Percentiles rank a stretch among this genome's conserved stretches.
Evolutionary conservation across 2,329 filamentous ascomycete species (phyloP).

Genomic region (Cladosporium sp.): DNA sequence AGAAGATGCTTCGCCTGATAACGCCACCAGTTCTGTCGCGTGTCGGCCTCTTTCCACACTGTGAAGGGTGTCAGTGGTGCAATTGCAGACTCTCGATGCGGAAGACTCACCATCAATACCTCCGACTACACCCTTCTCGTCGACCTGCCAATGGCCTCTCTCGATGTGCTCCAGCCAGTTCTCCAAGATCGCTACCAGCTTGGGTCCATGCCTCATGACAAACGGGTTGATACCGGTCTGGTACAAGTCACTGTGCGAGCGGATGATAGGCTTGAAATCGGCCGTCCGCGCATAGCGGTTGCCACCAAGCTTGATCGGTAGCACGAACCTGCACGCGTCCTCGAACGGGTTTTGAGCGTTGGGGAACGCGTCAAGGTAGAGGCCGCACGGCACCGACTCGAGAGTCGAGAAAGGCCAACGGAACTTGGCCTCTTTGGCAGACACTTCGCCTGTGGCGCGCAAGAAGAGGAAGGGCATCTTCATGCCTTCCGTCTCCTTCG

Average conservation of each 20-base stretch:
- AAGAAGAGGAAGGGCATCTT: constrained; percentile 31
- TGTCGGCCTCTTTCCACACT: constrained; percentile 28
- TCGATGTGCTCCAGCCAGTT: constrained; percentile 29
- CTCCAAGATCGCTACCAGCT: constrained; percentile 27
- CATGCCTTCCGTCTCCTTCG: constrained; percentile 27
- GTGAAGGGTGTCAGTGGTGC: neutral
- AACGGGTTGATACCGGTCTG: constrained; percentile 30
- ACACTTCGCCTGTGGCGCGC: constrained; percentile 25
- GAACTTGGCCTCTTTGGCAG: constrained; percentile 30
- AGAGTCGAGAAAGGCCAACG: constrained; percentile 29
- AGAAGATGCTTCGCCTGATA: constrained; percentile 26
- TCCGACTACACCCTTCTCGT: constrained; percentile 26
- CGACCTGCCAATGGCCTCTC: constrained; percentile 28
- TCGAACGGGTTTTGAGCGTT: constrained; percentile 31
- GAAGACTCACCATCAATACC: constrained; percentile 20
- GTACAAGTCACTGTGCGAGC: constrained; percentile 28
- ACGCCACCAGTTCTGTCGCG: constrained; percentile 28
- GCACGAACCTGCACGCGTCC: constrained; percentile 28
- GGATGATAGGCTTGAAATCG: constrained; percentile 25
- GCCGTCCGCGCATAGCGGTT: constrained; percentile 27
- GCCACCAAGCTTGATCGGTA: constrained; percentile 27
- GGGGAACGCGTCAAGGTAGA: constrained; percentile 30
- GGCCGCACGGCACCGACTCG: constrained; percentile 28
- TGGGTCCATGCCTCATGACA: constrained; percentile 29
- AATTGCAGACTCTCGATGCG: too few species aligned